phyloP scores from a whole-genome alignment of 2,329 filamentous ascomycete genomes.

The Colletotrichum sp. region DNA sequence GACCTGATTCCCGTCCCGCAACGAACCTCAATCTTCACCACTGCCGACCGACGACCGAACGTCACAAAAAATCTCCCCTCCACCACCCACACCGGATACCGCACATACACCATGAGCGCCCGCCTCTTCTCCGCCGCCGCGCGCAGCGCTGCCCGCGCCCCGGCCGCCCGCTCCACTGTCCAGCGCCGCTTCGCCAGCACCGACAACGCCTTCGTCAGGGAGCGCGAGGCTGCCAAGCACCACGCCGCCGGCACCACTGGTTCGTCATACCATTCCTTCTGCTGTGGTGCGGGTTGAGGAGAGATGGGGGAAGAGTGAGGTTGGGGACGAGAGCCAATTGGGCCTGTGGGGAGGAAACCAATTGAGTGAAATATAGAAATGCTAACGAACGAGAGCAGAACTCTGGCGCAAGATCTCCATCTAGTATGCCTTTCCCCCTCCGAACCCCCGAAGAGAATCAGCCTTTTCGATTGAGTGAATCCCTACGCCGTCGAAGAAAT shows the following conservation, averaged over 20 bases:
- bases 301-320: too few relatives aligned
- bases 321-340: neutral
- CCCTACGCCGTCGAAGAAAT: neutral
- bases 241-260: conserved; percentile 86
- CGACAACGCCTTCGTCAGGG: conserved; percentile 93
- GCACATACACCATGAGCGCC: conserved; percentile 52
- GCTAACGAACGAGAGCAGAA: conserved; percentile 56
- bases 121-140: conserved; percentile 64
- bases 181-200: conserved; percentile 79
- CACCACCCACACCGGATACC: conserved; percentile 12
- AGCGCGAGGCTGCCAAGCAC: conserved; percentile 88
- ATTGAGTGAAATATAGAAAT: neutral
- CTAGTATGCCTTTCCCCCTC: conserved; percentile 71
- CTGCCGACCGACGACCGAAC: conserved; percentile 5
- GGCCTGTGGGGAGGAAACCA: neutral
- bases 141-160: conserved; percentile 61
- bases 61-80: conserved; percentile 4
- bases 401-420: conserved; percentile 96
- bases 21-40: conserved; percentile 13
- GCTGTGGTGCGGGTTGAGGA: neutral
- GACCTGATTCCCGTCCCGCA: conserved; percentile 23
- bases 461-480: neutral
- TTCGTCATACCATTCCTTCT: conserved; percentile 55
- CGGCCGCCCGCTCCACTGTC: conserved; percentile 55
- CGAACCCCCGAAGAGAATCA: neutral